Conservation (phyloP, 805 yeast genomes). For the Pichia californica region DNA sequence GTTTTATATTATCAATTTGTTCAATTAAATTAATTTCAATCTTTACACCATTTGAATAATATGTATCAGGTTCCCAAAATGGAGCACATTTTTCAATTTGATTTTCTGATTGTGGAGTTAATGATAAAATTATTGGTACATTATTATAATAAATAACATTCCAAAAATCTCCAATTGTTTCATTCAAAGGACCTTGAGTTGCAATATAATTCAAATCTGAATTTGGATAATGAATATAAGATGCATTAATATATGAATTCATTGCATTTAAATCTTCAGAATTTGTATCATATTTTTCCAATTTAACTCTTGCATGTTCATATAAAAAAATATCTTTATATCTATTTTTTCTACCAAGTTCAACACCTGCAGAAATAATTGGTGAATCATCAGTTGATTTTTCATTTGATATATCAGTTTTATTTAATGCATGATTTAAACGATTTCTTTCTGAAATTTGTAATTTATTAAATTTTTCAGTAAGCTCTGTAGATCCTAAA, state of each 20-base stretch:
- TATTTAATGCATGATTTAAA: conserved; percentile 40
- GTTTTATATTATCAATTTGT: conserved; percentile 22
- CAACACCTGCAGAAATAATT: conserved; percentile 65
- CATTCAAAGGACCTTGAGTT: conserved; percentile 78
- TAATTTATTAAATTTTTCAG: conserved; percentile 54
- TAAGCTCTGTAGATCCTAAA: conserved; percentile 33
- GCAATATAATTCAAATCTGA: conserved; percentile 57
- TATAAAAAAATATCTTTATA: conserved; percentile 86
- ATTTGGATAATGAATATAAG: conserved; percentile 47
- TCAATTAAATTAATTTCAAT: conserved; percentile 23
- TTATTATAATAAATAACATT: conserved; percentile 60
- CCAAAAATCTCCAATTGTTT: conserved; percentile 82
- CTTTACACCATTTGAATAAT: conserved; percentile 27
- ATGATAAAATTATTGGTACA: conserved; percentile 62
- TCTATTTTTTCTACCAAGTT: conserved; percentile 73
- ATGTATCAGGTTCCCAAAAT: conserved; percentile 67
- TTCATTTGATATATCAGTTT: conserved; percentile 14
- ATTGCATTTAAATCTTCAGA: conserved; percentile 33
- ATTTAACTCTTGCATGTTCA: conserved; percentile 75
- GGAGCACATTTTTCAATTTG: conserved; percentile 76
- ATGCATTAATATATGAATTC: conserved; percentile 73
- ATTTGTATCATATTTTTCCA: conserved; percentile 21
- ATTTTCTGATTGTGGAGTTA: conserved; percentile 71
- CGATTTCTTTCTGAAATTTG: conserved; percentile 69
- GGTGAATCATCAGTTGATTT: conserved; percentile 10